A percentile compares a stretch with the other conserved stretches of the same genome.
phyloP scores from a whole-genome alignment of 345 rosid genomes.

The Trapa bicornis region DNA sequence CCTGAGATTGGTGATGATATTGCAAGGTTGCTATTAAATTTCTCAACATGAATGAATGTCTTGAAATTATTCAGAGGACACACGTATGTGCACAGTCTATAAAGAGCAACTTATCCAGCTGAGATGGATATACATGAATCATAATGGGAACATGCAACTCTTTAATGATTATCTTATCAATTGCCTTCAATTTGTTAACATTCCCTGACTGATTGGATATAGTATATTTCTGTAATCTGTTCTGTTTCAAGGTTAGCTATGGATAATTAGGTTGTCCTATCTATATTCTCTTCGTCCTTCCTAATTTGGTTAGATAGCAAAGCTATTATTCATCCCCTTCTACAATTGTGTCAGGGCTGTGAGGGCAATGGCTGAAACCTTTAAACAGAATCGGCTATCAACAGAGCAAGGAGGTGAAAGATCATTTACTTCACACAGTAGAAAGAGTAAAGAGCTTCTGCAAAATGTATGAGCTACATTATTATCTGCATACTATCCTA shows the following conservation, averaged over 20 bases:
- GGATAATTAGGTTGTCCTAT: background rate
- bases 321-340: background rate
- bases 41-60: background rate
- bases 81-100: background rate
- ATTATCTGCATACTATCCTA: background rate
- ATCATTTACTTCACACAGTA: constrained; percentile 36
- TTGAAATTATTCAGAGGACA: background rate
- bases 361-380: constrained; percentile 82
- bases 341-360: constrained; percentile 71
- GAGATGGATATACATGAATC: background rate
- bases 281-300: background rate
- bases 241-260: background rate
- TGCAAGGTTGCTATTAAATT: constrained; percentile 52
- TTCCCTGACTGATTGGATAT: background rate
- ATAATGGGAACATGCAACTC: background rate
- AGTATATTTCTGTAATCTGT: background rate
- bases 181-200: background rate
- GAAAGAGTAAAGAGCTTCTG: constrained; percentile 30
- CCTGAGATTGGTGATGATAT: constrained; percentile 98
- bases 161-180: background rate
- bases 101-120: background rate
- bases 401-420: constrained; percentile 45
- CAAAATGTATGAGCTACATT: constrained; percentile 38
- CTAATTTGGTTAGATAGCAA: background rate
- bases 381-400: constrained; percentile 81